Conservation (phyloP, 2,329 filamentous ascomycete species). For the Beauveria medogensis region DNA sequence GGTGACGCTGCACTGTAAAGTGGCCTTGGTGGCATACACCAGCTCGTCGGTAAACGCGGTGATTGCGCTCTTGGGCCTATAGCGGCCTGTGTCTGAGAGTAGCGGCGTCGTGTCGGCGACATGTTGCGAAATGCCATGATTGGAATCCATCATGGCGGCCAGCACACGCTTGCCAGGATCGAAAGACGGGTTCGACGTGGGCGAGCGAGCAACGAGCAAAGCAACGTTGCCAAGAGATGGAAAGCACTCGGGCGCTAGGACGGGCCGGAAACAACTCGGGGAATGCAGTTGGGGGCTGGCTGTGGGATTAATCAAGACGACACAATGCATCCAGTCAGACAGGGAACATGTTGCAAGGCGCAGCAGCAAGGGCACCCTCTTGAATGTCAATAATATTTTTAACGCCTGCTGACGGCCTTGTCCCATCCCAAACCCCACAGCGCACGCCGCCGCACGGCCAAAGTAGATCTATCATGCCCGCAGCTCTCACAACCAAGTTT, state of each 20-base stretch:
- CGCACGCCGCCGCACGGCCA: not conserved
- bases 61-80: not conserved
- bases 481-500: not conserved
- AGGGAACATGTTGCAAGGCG: not conserved
- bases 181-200: not conserved
- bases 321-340: not conserved
- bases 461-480: not conserved
- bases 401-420: not conserved
- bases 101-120: slow-evolving; percentile 6
- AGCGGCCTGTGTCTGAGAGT: not conserved
- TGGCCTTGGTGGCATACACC: slow-evolving; percentile 8
- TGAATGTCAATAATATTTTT: not conserved
- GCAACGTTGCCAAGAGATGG: not conserved
- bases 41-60: not conserved
- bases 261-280: not conserved
- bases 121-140: not conserved
- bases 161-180: not conserved
- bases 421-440: not conserved
- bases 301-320: not conserved
- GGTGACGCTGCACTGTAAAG: slow-evolving; percentile 13
- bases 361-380: not conserved
- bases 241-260: not conserved
- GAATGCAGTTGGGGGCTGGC: not conserved
- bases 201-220: not conserved
- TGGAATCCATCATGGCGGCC: slow-evolving; percentile 1